Evolutionary conservation across 257 asterid genomes (phyloP).

Genomic region (Plantago major): DNA sequence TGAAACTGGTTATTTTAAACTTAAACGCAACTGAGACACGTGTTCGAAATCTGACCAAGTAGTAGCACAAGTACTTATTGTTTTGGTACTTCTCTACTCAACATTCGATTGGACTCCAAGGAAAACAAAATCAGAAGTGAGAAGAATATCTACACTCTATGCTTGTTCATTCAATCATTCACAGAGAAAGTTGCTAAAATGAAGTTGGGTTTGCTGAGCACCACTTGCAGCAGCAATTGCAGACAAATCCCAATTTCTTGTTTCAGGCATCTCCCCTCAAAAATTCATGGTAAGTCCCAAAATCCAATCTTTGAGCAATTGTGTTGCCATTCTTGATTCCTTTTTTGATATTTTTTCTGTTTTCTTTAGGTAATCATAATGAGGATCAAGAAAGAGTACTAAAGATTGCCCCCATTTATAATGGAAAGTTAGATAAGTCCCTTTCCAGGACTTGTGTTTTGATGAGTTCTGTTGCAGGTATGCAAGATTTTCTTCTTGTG

Average conservation of each 20-base stretch:
- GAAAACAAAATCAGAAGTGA: background rate
- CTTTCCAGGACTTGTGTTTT: slow-evolving; percentile 26
- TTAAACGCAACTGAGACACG: background rate
- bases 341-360: no score
- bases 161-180: no score
- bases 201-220: slow-evolving; percentile 28
- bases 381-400: slow-evolving; percentile 21
- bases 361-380: background rate
- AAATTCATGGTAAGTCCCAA: slow-evolving; percentile 23
- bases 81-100: background rate
- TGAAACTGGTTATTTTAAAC: no score
- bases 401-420: slow-evolving; percentile 21
- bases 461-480: slow-evolving; percentile 37
- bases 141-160: background rate
- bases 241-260: slow-evolving; percentile 20
- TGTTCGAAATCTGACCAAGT: background rate
- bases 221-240: slow-evolving; percentile 21
- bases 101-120: background rate
- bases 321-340: background rate
- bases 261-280: slow-evolving; percentile 23
- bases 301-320: background rate
- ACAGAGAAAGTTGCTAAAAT: slow-evolving; percentile 11
- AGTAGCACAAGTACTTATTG: no score
- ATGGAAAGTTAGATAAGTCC: background rate
- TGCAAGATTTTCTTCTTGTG: background rate